These are phyloP conservation scores for Sarcodon aspratus DNA, from an alignment of 768 basidiomycete species.

Conservation along the genomic window DNA sequence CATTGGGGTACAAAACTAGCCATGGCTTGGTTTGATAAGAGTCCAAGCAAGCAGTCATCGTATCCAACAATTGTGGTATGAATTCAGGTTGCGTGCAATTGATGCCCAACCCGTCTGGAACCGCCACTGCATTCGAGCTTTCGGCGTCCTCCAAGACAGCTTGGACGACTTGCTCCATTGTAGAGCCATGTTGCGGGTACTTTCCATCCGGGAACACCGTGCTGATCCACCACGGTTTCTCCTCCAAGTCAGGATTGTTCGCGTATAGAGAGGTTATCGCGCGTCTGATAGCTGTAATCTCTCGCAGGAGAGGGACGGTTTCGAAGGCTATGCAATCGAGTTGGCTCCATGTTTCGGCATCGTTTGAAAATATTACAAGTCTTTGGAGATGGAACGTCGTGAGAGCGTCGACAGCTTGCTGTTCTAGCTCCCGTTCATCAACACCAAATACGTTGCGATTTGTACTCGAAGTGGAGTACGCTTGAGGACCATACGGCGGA, in stretches of 20 bases:
- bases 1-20: slow-evolving; percentile 67
- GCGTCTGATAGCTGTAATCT: slow-evolving; percentile 50
- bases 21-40: slow-evolving; percentile 24
- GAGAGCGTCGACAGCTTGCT: slow-evolving; percentile 37
- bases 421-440: slow-evolving; percentile 19
- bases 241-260: slow-evolving; percentile 1
- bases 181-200: slow-evolving; percentile 25
- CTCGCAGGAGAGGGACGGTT: slow-evolving; percentile 59
- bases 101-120: slow-evolving; percentile 52
- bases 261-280: slow-evolving; percentile 36
- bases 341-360: slow-evolving; percentile 37
- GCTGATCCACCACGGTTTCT: slow-evolving; percentile 70
- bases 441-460: slow-evolving; percentile 5
- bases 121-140: slow-evolving; percentile 3
- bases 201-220: slow-evolving; percentile 45
- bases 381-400: slow-evolving; percentile 53
- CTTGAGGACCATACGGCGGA: slow-evolving; percentile 58
- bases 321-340: slow-evolving; percentile 68
- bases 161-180: slow-evolving; percentile 4
- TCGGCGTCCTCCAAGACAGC: slow-evolving; percentile 22
- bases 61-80: background rate
- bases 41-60: slow-evolving; percentile 1
- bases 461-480: slow-evolving; percentile 16
- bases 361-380: slow-evolving; percentile 38
- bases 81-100: slow-evolving; percentile 35